A percentile compares a stretch with the other conserved stretches of the same genome.
phyloP scores from a whole-genome alignment of 202 grass and related monocot genomes.

The Zoysia matrella region DNA sequence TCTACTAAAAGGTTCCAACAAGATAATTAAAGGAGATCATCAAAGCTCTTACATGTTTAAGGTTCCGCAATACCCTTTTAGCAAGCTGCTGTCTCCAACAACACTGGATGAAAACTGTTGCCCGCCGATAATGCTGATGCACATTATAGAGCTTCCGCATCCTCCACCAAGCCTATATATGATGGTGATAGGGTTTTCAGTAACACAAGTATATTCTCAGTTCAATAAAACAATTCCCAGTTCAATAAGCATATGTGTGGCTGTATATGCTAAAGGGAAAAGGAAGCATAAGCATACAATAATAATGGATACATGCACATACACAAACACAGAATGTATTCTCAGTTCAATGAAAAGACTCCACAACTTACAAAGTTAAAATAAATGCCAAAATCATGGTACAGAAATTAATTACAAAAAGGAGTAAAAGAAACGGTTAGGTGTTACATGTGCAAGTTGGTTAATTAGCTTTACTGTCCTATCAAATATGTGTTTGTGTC shows the following conservation, averaged over 20 bases:
- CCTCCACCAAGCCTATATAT: constrained; percentile 70
- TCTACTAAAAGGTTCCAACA: constrained; percentile 27
- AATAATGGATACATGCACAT: neutral
- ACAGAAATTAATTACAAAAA: neutral
- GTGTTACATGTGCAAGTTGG: neutral
- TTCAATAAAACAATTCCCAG: too few species aligned
- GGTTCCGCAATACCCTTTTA: constrained; percentile 70
- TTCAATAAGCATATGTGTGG: neutral
- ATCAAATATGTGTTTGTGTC: neutral
- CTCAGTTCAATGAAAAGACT: too few species aligned
- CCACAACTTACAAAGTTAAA: too few species aligned
- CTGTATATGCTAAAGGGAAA: neutral
- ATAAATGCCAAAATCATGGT: too few species aligned
- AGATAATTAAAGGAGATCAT: neutral
- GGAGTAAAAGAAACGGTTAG: neutral
- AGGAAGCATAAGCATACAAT: constrained; percentile 4
- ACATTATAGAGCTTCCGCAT: constrained; percentile 56
- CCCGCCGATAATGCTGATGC: constrained; percentile 51
- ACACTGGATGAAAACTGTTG: constrained; percentile 70
- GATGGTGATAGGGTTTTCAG: neutral
- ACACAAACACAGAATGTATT: too few species aligned
- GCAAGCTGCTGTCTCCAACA: constrained; percentile 81
- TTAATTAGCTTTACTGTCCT: neutral
- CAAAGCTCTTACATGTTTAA: constrained; percentile 61
- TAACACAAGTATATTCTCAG: too few species aligned